Evolutionary conservation across 106 monocot genomes (phyloP), one percentile per base, ranked within the genome.

Genomic region (Phalaenopsis aphrodite): DNA sequence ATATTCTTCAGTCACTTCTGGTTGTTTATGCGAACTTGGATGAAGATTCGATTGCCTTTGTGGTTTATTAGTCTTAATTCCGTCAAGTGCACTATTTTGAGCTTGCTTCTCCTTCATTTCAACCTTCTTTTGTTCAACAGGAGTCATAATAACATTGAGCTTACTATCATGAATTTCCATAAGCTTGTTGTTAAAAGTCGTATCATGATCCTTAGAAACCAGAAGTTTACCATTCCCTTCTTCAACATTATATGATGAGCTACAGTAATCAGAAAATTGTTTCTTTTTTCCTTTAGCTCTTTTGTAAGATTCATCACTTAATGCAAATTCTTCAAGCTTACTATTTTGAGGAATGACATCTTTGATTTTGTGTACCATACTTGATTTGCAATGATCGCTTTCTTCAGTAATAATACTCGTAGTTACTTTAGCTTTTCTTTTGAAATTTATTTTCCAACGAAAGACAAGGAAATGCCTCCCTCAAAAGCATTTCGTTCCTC

Each of bases 401-500:
- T 68, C 61, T 9, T 56, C 80, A 17, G 48, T 66, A 55, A 24
- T 14, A 15, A 42, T n/a, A 42, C 23, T 58, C 8, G 38, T 24
- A 14, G 14, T 36, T 52, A 30, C 38, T 4, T 49, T 18, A 17
- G 12, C 1, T 74, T 73, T 45, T 81, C 78, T 49, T 75, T 72
- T 75, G n/a, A 68, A 42, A 65, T 69, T 41, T 85, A 78, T 75
- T 75, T 1, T 38, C 39, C 78, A 42, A 77, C 81, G 42, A 81
- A 84, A 24, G 23, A 73, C 42, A 75, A 15, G 42, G 89, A 87
- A 7, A 77, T 10, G 11, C 76, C 89, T n/a, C 81, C 88, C 65
- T 91, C 89, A 21, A 87, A 90, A 55, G 87, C 87, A 77, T 85
- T 89, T 11, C 90, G 88, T 52, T 92, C 97, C 83, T 94, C 92